A percentile compares a stretch with the other conserved stretches of the same genome.
These are phyloP conservation scores for Schizophyllum amplum DNA, from an alignment of 1,284 basidiomycete species.

Conservation along the genomic window DNA sequence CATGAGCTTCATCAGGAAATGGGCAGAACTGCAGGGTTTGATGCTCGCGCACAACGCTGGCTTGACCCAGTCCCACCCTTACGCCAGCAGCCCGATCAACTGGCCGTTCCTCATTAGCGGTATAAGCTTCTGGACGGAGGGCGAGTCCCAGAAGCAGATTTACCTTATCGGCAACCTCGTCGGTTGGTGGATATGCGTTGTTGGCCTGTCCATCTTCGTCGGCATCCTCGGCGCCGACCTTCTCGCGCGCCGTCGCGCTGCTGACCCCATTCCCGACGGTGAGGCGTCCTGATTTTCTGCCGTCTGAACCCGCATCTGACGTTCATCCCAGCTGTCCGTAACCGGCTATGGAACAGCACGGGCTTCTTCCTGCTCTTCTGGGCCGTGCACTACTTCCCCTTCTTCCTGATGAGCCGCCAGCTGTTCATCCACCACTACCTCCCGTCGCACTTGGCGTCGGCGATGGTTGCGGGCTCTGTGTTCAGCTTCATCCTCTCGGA, in stretches of 20 bases:
- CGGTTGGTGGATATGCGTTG: constrained; percentile 91
- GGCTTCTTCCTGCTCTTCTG: constrained; percentile 95
- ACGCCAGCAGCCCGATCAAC: constrained; percentile 89
- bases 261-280: constrained; percentile 84
- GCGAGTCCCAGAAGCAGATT: constrained; percentile 81
- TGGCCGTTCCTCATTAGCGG: constrained; percentile 97
- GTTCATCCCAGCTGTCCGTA: constrained; percentile 62
- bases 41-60: constrained; percentile 99
- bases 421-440: constrained; percentile 98
- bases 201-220: constrained; percentile 80
- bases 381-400: constrained; percentile 95
- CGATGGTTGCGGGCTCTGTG: constrained; percentile 86
- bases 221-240: constrained; percentile 88
- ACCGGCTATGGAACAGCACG: constrained; percentile 89
- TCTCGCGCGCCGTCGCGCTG: constrained; percentile 77
- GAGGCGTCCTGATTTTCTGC: constrained; percentile 25
- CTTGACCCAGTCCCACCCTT: constrained; percentile 91
- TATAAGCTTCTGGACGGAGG: constrained; percentile 97
- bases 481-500: constrained; percentile 90
- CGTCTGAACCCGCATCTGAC: constrained; percentile 2
- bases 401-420: constrained; percentile 97
- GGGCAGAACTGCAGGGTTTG: constrained; percentile 84
- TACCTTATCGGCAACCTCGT: constrained; percentile 94
- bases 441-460: constrained; percentile 88
- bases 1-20: constrained; percentile 93